Evolutionary conservation across 1,284 basidiomycete genomes (phyloP).

Genomic region (Melampsora abietis-canadensis): DNA sequence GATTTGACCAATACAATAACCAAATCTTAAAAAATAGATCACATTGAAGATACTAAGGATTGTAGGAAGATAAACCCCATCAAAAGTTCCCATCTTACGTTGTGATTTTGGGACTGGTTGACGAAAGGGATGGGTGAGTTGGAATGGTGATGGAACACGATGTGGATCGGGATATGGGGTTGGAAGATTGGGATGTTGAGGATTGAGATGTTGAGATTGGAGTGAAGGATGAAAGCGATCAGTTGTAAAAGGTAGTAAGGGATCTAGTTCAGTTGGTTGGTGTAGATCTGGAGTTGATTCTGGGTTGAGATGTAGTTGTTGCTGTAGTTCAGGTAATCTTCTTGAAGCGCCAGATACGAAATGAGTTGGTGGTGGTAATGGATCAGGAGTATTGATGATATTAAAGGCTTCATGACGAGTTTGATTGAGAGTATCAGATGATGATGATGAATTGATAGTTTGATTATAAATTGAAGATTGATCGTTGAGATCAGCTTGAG

Average conservation of each 20-base stretch:
- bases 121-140: neutral
- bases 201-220: neutral
- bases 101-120: neutral
- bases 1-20: constrained; percentile 24
- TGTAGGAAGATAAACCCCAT: constrained; percentile 38
- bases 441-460: neutral
- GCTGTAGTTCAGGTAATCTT: constrained; percentile 35
- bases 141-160: neutral
- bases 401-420: no score
- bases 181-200: neutral
- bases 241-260: neutral
- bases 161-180: neutral
- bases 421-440: no score
- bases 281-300: constrained; percentile 8
- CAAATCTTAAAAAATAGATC: constrained; percentile 37
- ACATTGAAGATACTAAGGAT: constrained; percentile 42
- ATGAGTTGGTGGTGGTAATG: constrained; percentile 9
- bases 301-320: constrained; percentile 34
- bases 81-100: constrained; percentile 20
- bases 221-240: neutral
- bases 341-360: constrained; percentile 31
- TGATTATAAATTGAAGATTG: neutral
- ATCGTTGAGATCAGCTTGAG: no score
- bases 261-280: constrained; percentile 10
- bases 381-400: no score